Percentiles rank a stretch among this genome's conserved stretches.
Evolutionary conservation across 2,329 filamentous ascomycete genomes (phyloP).

Genomic region (Talaromyces sp.): DNA sequence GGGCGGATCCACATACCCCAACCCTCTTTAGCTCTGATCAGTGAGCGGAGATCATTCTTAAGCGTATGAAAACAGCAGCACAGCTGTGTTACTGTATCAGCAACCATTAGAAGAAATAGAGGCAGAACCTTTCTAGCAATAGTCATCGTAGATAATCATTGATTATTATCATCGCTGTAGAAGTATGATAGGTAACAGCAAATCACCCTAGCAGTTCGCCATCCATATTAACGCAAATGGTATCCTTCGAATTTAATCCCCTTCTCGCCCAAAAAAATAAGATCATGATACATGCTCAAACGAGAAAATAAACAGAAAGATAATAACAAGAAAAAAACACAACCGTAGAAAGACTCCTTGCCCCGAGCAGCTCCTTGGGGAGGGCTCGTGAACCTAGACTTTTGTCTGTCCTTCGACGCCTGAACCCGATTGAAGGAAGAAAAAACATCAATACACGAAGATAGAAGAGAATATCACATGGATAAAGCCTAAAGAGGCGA

Average conservation of each 20-base stretch:
- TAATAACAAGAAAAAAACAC: slow-evolving; percentile 1
- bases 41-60: too few species aligned
- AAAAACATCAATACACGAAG: not conserved
- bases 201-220: slow-evolving; percentile 9
- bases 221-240: slow-evolving; percentile 16
- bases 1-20: not conserved
- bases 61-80: too few species aligned
- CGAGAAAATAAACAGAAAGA: slow-evolving; percentile 16
- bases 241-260: slow-evolving; percentile 6
- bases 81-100: too few species aligned
- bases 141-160: not conserved
- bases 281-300: slow-evolving; percentile 14
- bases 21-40: not conserved
- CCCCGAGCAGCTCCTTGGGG: not conserved
- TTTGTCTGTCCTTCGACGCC: slow-evolving; percentile 14
- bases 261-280: slow-evolving; percentile 5
- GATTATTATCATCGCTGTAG: not conserved
- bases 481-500: not conserved
- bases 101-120: too few species aligned
- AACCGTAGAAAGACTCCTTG: slow-evolving; percentile 3
- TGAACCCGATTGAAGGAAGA: not conserved
- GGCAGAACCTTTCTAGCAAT: not conserved
- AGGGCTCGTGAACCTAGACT: not conserved
- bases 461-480: not conserved
- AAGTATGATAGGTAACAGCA: not conserved